Percentiles rank a stretch among this genome's conserved stretches.
Evolutionary conservation across 176 grass and related monocot genomes (phyloP).

Genomic region (Oropetium thomaeum): DNA sequence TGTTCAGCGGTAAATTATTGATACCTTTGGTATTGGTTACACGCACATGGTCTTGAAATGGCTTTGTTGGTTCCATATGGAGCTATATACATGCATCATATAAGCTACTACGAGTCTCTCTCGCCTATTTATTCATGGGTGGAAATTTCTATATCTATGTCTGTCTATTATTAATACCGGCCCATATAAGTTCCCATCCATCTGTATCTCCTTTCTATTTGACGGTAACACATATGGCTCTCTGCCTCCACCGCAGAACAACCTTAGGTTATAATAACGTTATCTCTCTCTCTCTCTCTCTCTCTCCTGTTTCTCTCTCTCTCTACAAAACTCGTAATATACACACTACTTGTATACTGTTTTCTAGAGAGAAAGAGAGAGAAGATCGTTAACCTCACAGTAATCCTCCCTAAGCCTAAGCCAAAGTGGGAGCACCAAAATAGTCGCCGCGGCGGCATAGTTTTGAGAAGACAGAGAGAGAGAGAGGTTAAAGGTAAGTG

Average conservation of each 20-base stretch:
- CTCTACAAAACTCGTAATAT: neutral
- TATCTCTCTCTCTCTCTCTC: conserved; percentile 1
- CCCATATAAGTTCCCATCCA: conserved; percentile 22
- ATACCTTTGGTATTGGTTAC: neutral
- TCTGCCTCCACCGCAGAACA: conserved; percentile 14
- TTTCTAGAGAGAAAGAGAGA: neutral
- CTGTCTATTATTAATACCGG: conserved; percentile 16
- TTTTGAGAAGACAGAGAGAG: neutral
- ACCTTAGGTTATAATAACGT: conserved; percentile 49
- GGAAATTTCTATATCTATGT: neutral
- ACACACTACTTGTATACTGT: neutral
- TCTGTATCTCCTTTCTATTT: conserved; percentile 44
- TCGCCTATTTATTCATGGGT: neutral
- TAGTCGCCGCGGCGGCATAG: conserved; percentile 32
- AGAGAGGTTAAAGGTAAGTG: conserved; percentile 25
- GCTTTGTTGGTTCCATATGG: neutral
- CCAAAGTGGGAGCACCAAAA: conserved; percentile 38
- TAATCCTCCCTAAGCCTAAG: conserved; percentile 37
- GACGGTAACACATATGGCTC: conserved; percentile 49
- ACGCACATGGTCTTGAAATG: too few species aligned
- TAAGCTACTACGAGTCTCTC: neutral
- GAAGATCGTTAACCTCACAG: conserved; percentile 38
- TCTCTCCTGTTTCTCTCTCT: neutral
- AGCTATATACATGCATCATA: neutral
- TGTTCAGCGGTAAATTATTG: neutral